phyloP scores from a whole-genome alignment of 305 asterid genomes.

The Solanum chacoense region DNA sequence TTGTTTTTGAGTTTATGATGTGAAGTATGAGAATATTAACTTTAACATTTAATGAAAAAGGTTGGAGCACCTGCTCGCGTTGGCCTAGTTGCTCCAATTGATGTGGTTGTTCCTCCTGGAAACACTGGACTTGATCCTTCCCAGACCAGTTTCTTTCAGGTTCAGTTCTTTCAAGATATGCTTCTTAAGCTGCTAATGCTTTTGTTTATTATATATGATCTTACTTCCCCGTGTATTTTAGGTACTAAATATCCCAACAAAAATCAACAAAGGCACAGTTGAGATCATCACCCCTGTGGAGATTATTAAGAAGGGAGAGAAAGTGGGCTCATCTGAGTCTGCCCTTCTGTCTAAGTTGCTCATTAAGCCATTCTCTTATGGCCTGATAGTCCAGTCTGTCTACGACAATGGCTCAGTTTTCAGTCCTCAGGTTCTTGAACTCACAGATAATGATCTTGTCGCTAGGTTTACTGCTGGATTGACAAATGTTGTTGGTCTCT shows the following conservation, averaged over 20 bases:
- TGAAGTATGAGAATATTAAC: neutral
- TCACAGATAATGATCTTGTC: slow-evolving; percentile 22
- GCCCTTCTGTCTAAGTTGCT: slow-evolving; percentile 25
- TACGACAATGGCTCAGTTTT: slow-evolving; percentile 29
- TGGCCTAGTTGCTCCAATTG: slow-evolving; percentile 27
- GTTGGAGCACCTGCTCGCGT: slow-evolving; percentile 32
- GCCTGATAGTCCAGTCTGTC: slow-evolving; percentile 18
- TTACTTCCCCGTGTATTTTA: neutral
- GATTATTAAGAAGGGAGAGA: slow-evolving; percentile 20
- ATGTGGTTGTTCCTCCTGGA: slow-evolving; percentile 30
- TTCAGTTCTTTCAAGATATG: neutral
- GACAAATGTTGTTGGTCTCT: slow-evolving; percentile 5
- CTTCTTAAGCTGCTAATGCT: neutral
- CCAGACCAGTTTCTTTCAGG: slow-evolving; percentile 33
- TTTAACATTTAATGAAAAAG: slow-evolving; percentile 6
- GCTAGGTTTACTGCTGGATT: slow-evolving; percentile 17
- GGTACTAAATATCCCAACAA: slow-evolving; percentile 29
- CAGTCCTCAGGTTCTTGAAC: slow-evolving; percentile 22
- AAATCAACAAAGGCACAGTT: slow-evolving; percentile 28
- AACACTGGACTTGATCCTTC: slow-evolving; percentile 34
- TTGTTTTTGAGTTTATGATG: neutral
- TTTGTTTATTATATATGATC: neutral
- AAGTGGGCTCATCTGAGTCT: slow-evolving; percentile 29
- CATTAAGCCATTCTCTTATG: slow-evolving; percentile 31
- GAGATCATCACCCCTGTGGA: slow-evolving; percentile 31